Evolutionary conservation across 179 eudicot genomes (phyloP), one percentile per base, ranked within the genome.

Genomic region (Spergularia azorica): DNA sequence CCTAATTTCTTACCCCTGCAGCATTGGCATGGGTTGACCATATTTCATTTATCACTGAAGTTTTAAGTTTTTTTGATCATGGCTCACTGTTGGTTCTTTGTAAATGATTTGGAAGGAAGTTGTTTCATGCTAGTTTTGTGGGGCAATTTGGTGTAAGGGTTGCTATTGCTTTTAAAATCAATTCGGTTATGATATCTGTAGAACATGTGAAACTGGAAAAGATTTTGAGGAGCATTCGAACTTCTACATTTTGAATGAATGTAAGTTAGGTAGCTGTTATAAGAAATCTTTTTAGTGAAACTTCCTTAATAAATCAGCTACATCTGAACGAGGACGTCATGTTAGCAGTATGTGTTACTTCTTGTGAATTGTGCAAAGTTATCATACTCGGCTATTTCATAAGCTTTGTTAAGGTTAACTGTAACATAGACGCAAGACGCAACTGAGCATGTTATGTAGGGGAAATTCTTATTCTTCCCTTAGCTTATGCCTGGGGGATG

Each of bases 311-410:
- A 26, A 26, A 26, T 26, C 32, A 26, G 32, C 2, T 26, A 26
- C 32, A 0, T 26, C 32, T 26, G 32, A 26, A 26, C 32, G 2
- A 26, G 2, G 32, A 26, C 32, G 32, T 0, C 32, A 26, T 26
- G 32, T 26, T 26, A 26, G 32, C 32, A 26, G 32, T 26, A 26
- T 26, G 32, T 2, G 32, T 26, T 26, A 26, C 32, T 26, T 26
- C 32, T 26, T 26, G 32, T 26, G 32, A 26, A 26, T 26, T 26
- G 32, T 26, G 32, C 62, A 55, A 26, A 61, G 14, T 70, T 32
- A 70, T 69, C 36, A 4, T 38, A 15, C 20, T 59, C 57, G 50
- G 73, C 81, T 65, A 48, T 32, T 43, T 50, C n/a, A 26, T 13
- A 52, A 12, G 1, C 18, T 59, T 62, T 51, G 55, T n/a, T 65